phyloP scores from a whole-genome alignment of 2,329 filamentous ascomycete species.

The Penicillium frequentans region DNA sequence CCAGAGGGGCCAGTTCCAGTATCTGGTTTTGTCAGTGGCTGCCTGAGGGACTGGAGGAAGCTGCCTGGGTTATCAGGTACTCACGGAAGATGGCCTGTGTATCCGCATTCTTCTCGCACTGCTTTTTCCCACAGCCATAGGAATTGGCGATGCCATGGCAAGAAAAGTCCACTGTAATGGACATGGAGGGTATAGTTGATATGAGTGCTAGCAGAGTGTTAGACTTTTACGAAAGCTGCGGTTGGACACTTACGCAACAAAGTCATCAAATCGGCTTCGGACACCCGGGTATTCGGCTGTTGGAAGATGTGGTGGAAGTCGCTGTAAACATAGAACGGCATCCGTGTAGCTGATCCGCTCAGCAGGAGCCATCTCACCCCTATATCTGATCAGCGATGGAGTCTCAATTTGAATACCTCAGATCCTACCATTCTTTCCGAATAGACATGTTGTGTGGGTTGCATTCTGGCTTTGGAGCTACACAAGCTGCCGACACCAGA shows the following conservation, averaged over 20 bases:
- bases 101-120: conserved; percentile 36
- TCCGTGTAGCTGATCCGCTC: conserved; percentile 27
- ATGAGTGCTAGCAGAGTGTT: conserved; percentile 12
- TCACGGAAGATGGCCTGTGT: conserved; percentile 22
- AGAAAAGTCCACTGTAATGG: conserved; percentile 25
- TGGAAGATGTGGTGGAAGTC: conserved; percentile 17
- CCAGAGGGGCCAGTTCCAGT: conserved; percentile 19
- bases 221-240: neutral
- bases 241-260: conserved; percentile 24
- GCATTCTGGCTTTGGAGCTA: neutral
- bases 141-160: conserved; percentile 36
- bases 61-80: neutral
- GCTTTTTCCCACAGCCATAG: conserved; percentile 29
- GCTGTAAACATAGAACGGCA: conserved; percentile 25
- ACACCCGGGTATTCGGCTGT: conserved; percentile 24
- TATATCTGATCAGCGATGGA: neutral
- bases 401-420: neutral
- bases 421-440: neutral
- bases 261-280: conserved; percentile 27
- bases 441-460: neutral
- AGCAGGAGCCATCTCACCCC: conserved; percentile 16
- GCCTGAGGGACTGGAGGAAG: neutral
- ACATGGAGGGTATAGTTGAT: conserved; percentile 28
- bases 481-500: neutral
- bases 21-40: neutral